A percentile compares a stretch with the other conserved stretches of the same genome.
These are phyloP conservation scores for Berberis vulgaris DNA, from an alignment of 164 flowering plant species.

Conservation along the genomic window DNA sequence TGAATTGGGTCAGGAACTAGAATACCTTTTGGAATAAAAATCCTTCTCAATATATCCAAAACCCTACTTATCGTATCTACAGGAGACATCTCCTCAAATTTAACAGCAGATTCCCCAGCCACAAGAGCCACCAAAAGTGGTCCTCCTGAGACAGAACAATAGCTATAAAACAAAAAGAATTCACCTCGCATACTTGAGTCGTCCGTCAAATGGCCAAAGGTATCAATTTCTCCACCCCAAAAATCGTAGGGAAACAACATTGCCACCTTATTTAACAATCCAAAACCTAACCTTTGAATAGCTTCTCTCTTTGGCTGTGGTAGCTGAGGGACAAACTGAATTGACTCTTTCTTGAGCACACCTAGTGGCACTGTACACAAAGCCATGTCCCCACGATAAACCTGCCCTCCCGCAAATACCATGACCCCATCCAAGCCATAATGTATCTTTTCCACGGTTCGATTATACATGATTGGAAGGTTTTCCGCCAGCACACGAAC, in stretches of 20 bases:
- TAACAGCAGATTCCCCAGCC: constrained; percentile 92
- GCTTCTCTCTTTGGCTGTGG: constrained; percentile 79
- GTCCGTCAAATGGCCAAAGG: constrained; percentile 86
- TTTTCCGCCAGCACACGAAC: constrained; percentile 73
- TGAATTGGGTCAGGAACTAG: constrained; percentile 81
- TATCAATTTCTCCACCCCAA: constrained; percentile 97
- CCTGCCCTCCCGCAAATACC: constrained; percentile 72
- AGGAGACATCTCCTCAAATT: constrained; percentile 73
- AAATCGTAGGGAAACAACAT: constrained; percentile 86
- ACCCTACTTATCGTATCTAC: constrained; percentile 70
- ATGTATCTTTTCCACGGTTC: constrained; percentile 51
- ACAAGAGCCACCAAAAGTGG: constrained; percentile 93
- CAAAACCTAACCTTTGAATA: constrained; percentile 82
- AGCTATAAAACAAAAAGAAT: constrained; percentile 90
- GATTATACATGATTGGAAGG: constrained; percentile 67
- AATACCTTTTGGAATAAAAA: constrained; percentile 74
- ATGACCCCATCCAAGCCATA: constrained; percentile 80
- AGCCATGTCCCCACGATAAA: constrained; percentile 73
- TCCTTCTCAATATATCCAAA: constrained; percentile 56
- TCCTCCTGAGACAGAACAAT: constrained; percentile 89
- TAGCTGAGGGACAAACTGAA: constrained; percentile 81
- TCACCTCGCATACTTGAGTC: constrained; percentile 76
- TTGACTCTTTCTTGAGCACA: constrained; percentile 73
- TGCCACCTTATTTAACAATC: constrained; percentile 86
- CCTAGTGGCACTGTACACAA: constrained; percentile 94